Evolutionary conservation across 2,329 filamentous ascomycete species (phyloP), one percentile per base, ranked within the genome.

Genomic region (Curvularia sp.): DNA sequence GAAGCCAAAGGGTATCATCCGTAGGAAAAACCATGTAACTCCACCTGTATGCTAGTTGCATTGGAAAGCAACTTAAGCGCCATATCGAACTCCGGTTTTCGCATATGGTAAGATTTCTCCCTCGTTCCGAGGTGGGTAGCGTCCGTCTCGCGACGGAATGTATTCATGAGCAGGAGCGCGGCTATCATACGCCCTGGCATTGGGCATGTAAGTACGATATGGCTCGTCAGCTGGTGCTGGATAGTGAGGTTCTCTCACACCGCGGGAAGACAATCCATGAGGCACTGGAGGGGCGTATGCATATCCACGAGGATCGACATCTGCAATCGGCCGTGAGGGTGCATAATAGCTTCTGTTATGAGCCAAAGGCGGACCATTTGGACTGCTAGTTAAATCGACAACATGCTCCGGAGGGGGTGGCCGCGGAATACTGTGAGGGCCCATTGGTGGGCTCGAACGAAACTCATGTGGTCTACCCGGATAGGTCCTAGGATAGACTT

Each of bases 371-470:
- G 61, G 55, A 44, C 58, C 62, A 33, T 59, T 57, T 39, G 65
- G 65, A 54, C 69, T 74, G 64, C 60, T 63, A 42, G 65, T 73
- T 63, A 74, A 53, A 62, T 73, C 63, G 67, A 68, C 44, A n/a
- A 62, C 39, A 24, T 66, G 60, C 43, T 62, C 57, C 22, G 59
- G 56, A 24, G 59, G 63, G 38, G 59, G 58, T 33, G 58, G 57
- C 56, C 56, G 31, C 26, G 55, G 53, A 26, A 41, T 62, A 51
- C 48, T 62, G 44, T 53, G 53, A 18, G 46, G 33, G 50, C 63
- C 65, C 58, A 59, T 58, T 28, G 49, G 49, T 22, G 58, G 62
- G 39, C 53, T 46, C 22, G 58, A 30, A 39, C 30, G 49, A 7
- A 39, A 47, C 24, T 59, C 30, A 41, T 46, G 9, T 57, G 51